These are phyloP conservation scores for Lomentospora prolificans DNA, from an alignment of 2,329 filamentous ascomycete genomes.

Conservation along the genomic window DNA sequence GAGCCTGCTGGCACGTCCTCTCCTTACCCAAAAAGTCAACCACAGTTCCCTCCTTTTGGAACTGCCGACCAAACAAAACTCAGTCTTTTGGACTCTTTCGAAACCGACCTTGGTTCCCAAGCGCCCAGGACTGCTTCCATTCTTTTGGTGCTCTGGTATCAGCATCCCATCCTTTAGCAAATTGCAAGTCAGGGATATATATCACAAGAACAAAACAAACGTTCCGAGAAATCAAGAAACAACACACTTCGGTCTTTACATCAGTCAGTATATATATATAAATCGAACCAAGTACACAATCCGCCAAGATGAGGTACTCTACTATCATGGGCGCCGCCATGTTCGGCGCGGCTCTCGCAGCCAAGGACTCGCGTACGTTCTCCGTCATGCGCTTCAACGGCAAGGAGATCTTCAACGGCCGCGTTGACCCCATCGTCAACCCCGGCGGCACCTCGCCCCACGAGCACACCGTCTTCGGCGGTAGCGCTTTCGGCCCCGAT, in stretches of 20 bases:
- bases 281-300: background rate
- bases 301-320: constrained; percentile 7
- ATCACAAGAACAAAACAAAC: background rate
- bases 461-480: constrained; percentile 62
- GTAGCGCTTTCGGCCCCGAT: constrained; percentile 53
- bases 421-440: constrained; percentile 57
- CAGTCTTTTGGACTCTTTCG: background rate
- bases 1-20: constrained; percentile 7
- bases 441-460: constrained; percentile 51
- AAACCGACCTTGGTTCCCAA: background rate
- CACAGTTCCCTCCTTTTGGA: background rate
- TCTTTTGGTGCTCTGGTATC: constrained; percentile 6
- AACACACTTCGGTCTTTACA: background rate
- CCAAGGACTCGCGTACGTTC: constrained; percentile 43
- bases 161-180: constrained; percentile 1
- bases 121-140: background rate
- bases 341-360: constrained; percentile 26
- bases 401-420: constrained; percentile 50
- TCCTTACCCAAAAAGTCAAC: background rate
- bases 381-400: constrained; percentile 65
- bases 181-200: background rate
- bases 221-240: background rate
- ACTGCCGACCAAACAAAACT: background rate
- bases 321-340: constrained; percentile 24
- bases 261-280: background rate